A percentile compares a stretch with the other conserved stretches of the same genome.
phyloP scores from a whole-genome alignment of 2,329 filamentous ascomycete species.

The Colletotrichum sp. region DNA sequence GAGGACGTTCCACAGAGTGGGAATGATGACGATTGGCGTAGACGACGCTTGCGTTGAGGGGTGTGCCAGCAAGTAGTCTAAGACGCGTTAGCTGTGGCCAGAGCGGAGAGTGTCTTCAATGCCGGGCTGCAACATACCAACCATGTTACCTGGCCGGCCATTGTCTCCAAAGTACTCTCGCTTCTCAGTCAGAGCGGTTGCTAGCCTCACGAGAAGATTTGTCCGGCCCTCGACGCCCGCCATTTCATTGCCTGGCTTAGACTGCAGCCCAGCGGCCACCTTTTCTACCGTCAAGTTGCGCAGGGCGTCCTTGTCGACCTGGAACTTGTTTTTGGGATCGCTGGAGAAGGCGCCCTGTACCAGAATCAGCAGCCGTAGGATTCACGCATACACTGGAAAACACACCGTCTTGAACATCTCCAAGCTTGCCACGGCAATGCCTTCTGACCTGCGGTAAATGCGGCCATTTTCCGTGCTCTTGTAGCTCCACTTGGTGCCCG shows the following conservation, averaged over 20 bases:
- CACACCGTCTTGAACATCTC: constrained; percentile 89
- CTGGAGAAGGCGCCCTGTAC: constrained; percentile 81
- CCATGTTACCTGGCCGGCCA: constrained; percentile 90
- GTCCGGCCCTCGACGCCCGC: constrained; percentile 86
- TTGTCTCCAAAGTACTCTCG: constrained; percentile 84
- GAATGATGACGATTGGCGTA: constrained; percentile 83
- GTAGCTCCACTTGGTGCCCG: constrained; percentile 90
- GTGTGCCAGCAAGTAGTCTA: constrained; percentile 94
- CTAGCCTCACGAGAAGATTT: constrained; percentile 77
- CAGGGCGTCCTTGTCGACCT: constrained; percentile 86
- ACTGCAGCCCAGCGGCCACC: constrained; percentile 84
- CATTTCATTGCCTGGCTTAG: constrained; percentile 79
- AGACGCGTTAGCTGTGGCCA: constrained; percentile 23
- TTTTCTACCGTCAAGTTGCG: constrained; percentile 74
- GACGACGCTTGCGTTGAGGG: constrained; percentile 88
- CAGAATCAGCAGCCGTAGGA: background rate
- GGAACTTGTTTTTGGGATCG: constrained; percentile 78
- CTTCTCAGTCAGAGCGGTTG: constrained; percentile 75
- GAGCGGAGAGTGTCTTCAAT: background rate
- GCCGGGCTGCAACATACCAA: constrained; percentile 63
- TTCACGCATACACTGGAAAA: background rate
- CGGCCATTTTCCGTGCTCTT: constrained; percentile 88
- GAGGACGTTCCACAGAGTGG: constrained; percentile 88
- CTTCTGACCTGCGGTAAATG: constrained; percentile 84
- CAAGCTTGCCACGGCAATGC: constrained; percentile 75